phyloP scores from a whole-genome alignment of 768 basidiomycete species.

The Serendipita sp. region DNA sequence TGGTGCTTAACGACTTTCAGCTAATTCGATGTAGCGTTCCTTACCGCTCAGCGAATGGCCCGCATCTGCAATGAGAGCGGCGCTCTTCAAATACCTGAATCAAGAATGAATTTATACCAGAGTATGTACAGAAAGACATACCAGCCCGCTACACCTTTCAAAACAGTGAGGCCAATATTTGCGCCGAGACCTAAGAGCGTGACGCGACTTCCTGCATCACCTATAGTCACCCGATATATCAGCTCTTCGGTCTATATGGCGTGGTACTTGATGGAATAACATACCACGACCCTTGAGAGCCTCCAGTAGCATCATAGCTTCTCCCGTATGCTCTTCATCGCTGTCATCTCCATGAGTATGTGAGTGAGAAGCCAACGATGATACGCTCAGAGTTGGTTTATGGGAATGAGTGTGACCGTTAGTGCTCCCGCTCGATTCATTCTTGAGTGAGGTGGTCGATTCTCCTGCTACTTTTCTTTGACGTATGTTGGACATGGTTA shows the following conservation, averaged over 20 bases:
- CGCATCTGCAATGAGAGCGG: conserved; percentile 81
- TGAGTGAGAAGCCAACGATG: conserved; percentile 39
- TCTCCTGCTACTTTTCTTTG: neutral
- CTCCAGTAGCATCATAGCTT: conserved; percentile 50
- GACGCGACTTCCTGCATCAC: conserved; percentile 66
- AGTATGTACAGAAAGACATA: conserved; percentile 25
- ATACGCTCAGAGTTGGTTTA: conserved; percentile 41
- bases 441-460: neutral
- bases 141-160: conserved; percentile 82
- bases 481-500: neutral
- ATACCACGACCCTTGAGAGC: conserved; percentile 50
- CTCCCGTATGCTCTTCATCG: conserved; percentile 40
- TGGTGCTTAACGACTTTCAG: conserved; percentile 6
- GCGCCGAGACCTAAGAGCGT: conserved; percentile 71
- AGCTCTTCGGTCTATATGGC: neutral
- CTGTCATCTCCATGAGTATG: conserved; percentile 19
- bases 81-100: conserved; percentile 46
- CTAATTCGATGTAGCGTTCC: conserved; percentile 14
- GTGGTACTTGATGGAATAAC: conserved; percentile 12
- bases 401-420: conserved; percentile 30
- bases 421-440: conserved; percentile 10
- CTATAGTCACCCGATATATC: conserved; percentile 21
- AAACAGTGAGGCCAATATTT: conserved; percentile 64
- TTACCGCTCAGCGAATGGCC: conserved; percentile 78
- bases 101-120: neutral